phyloP scores from a whole-genome alignment of 306 rosid species.

The Crotalaria pallida region DNA sequence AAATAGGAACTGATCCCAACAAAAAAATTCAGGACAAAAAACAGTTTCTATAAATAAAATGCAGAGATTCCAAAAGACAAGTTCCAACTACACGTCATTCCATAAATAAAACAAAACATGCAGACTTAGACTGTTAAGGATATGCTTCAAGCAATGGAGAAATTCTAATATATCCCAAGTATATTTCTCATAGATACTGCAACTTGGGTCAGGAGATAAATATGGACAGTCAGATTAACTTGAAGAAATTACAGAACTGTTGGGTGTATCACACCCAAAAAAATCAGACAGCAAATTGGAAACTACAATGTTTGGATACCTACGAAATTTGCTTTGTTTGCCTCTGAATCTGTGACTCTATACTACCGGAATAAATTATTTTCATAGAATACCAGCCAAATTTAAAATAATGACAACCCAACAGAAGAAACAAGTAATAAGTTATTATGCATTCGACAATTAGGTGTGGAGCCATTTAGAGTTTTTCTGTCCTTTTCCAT shows the following conservation, averaged over 20 bases:
- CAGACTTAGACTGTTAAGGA: constrained; percentile 8
- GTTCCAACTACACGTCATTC: too few species aligned
- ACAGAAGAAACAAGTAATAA: not conserved
- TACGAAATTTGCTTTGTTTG: not conserved
- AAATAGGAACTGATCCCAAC: too few species aligned
- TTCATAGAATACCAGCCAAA: constrained; percentile 9
- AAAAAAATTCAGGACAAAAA: too few species aligned
- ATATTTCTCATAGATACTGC: not conserved
- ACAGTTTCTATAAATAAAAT: too few species aligned
- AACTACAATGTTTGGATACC: not conserved
- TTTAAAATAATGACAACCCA: not conserved
- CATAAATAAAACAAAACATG: not conserved
- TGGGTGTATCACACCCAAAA: not conserved
- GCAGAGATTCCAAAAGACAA: too few species aligned
- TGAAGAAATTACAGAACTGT: not conserved
- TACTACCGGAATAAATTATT: not conserved
- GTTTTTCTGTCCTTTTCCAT: not conserved
- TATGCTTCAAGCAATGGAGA: not conserved
- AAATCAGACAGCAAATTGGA: not conserved
- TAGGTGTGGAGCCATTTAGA: not conserved
- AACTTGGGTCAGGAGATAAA: not conserved
- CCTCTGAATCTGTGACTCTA: not conserved
- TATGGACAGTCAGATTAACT: constrained; percentile 7
- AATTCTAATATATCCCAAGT: not conserved
- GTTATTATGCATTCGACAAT: not conserved